These are phyloP conservation scores for Torulaspora maleeae DNA, from an alignment of 805 yeast genomes.

Conservation along the genomic window DNA sequence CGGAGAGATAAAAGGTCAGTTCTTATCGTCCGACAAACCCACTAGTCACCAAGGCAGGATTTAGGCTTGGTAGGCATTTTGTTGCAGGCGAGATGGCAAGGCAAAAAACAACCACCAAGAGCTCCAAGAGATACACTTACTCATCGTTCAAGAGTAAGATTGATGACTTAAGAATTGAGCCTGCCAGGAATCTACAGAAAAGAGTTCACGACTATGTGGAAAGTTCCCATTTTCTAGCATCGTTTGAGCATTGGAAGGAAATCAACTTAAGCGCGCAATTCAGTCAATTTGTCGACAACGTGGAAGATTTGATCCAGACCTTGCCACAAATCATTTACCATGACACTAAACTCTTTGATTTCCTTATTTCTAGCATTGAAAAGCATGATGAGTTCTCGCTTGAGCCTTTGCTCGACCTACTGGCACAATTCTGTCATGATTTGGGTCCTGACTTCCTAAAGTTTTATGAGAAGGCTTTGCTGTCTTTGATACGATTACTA, in stretches of 20 bases:
- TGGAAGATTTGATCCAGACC: constrained; percentile 55
- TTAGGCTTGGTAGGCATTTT: not conserved
- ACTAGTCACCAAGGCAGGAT: not conserved
- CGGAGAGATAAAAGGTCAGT: not conserved
- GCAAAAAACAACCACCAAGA: constrained; percentile 47
- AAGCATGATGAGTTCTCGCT: constrained; percentile 64
- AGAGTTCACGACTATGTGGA: constrained; percentile 69
- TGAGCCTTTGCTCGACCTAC: constrained; percentile 74
- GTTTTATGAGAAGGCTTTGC: constrained; percentile 54
- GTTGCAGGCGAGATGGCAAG: constrained; percentile 27
- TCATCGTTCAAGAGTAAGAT: constrained; percentile 79
- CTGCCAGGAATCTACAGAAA: constrained; percentile 50
- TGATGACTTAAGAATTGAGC: constrained; percentile 79
- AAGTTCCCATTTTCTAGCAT: constrained; percentile 70
- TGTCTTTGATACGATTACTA: constrained; percentile 44
- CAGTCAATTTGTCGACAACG: constrained; percentile 53
- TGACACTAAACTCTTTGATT: constrained; percentile 53
- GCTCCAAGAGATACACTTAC: constrained; percentile 56
- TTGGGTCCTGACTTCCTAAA: constrained; percentile 85
- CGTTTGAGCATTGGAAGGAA: constrained; percentile 84
- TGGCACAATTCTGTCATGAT: constrained; percentile 86
- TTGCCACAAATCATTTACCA: constrained; percentile 79
- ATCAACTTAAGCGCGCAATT: constrained; percentile 72
- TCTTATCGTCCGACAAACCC: no score
- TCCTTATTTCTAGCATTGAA: constrained; percentile 44